Conservation (phyloP, 768 basidiomycete species). For the Leccinum rimulosum region DNA sequence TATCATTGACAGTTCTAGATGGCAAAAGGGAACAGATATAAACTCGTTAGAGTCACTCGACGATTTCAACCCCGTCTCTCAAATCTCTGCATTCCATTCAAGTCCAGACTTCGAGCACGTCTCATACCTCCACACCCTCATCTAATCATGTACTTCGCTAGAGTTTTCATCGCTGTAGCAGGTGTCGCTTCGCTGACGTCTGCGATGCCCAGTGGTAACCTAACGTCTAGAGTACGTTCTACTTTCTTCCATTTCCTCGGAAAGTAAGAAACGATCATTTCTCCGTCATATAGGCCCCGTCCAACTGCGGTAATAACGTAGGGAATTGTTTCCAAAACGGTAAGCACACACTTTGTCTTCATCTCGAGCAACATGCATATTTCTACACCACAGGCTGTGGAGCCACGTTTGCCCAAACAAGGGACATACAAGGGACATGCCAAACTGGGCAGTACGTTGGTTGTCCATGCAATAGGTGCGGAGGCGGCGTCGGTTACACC, state of each 20-base stretch:
- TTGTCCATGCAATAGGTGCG: background rate
- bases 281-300: background rate
- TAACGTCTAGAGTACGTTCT: background rate
- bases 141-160: background rate
- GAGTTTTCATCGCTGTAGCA: background rate
- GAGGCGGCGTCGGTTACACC: background rate
- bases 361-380: background rate
- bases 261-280: background rate
- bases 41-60: background rate
- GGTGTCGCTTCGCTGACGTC: background rate
- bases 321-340: background rate
- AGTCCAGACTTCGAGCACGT: background rate
- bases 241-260: background rate
- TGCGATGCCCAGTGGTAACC: background rate
- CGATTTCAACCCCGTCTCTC: background rate
- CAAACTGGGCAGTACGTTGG: background rate
- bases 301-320: background rate
- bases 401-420: background rate
- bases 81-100: background rate
- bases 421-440: background rate
- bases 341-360: background rate
- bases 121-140: background rate
- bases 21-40: background rate
- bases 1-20: background rate
- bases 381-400: background rate